Conservation (phyloP, 768 basidiomycete genomes). For the Kwoniella bestiolae region DNA sequence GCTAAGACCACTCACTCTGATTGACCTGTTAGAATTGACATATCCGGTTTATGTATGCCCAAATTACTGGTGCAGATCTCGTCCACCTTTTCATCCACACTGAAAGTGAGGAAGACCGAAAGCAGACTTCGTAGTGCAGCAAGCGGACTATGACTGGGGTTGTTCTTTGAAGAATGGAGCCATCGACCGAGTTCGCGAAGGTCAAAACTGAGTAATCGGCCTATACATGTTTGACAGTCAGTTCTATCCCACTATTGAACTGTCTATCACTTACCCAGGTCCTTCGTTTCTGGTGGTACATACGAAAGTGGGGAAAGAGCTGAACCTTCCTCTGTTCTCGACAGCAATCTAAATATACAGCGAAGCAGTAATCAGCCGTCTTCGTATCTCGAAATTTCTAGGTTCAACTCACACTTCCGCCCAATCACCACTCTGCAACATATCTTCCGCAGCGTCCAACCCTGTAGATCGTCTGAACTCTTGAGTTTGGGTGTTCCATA, state of each 20-base stretch:
- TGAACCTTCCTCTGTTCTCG: neutral
- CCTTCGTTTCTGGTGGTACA: neutral
- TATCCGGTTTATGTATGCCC: conserved; percentile 60
- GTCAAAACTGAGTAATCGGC: conserved; percentile 30
- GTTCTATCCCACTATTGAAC: neutral
- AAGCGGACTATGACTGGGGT: conserved; percentile 58
- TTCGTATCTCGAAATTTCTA: neutral
- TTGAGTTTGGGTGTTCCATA: conserved; percentile 82
- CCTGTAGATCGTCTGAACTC: conserved; percentile 87
- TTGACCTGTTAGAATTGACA: conserved; percentile 29
- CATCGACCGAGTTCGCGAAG: conserved; percentile 20
- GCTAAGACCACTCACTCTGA: neutral
- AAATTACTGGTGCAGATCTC: conserved; percentile 68
- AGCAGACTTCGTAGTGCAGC: conserved; percentile 66
- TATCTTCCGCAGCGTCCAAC: conserved; percentile 73
- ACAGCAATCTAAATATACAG: neutral
- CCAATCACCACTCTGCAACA: conserved; percentile 76
- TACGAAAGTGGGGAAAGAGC: neutral
- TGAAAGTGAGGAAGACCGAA: conserved; percentile 70
- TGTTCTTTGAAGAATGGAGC: conserved; percentile 46
- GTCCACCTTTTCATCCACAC: conserved; percentile 73
- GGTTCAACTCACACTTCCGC: conserved; percentile 64
- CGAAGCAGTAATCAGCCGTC: neutral
- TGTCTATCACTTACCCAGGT: neutral
- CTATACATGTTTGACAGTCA: too few relatives aligned